A percentile compares a stretch with the other conserved stretches of the same genome.
These are phyloP conservation scores for Eimeria maxima DNA, from an alignment of 169 alveolate species.

Conservation along the genomic window DNA sequence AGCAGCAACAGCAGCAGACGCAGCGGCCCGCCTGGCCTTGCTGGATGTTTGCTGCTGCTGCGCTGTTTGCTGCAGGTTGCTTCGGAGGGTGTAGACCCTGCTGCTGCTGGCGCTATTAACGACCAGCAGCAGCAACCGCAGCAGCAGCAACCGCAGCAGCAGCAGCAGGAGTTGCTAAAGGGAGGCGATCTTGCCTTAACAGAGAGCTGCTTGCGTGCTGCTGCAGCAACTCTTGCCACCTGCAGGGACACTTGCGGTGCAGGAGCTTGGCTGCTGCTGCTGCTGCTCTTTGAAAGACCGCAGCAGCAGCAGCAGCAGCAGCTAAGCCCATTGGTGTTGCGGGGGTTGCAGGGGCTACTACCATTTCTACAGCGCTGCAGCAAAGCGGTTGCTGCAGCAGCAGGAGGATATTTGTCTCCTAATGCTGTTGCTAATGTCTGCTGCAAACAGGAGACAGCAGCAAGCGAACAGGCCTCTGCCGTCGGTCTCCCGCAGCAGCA, in stretches of 20 bases:
- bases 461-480: neutral
- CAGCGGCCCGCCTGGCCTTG: neutral
- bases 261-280: conserved; percentile 10
- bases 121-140: neutral
- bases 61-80: conserved; percentile 53
- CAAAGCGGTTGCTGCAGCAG: neutral
- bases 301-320: conserved; percentile 41
- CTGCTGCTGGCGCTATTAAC: neutral
- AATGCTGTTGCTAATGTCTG: neutral
- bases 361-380: conserved; percentile 18
- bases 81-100: conserved; percentile 21
- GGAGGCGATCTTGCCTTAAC: neutral
- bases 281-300: neutral
- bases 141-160: conserved; percentile 28
- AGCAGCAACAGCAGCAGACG: neutral
- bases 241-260: conserved; percentile 28
- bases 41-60: conserved; percentile 17
- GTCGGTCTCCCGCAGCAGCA: neutral
- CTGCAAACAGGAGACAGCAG: conserved; percentile 1
- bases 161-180: neutral
- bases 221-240: conserved; percentile 6
- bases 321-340: neutral
- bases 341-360: neutral
- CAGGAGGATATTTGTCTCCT: neutral
- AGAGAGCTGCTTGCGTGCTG: neutral